These are phyloP conservation scores for Glomus cerebriforme DNA, from an alignment of 192 early-diverging fungal species.

Conservation along the genomic window DNA sequence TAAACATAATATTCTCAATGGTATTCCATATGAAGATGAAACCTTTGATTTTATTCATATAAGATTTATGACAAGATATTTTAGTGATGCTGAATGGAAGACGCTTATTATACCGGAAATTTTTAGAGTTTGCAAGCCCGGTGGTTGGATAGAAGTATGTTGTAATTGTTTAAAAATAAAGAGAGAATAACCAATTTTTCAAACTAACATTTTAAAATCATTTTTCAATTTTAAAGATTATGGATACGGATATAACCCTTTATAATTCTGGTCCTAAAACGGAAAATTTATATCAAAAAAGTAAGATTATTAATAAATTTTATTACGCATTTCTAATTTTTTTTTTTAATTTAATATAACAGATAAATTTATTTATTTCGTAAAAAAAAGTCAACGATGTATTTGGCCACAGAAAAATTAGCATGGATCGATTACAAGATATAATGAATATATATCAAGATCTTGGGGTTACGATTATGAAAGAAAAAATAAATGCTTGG, in stretches of 20 bases:
- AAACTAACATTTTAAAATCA: no score
- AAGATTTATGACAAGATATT: neutral
- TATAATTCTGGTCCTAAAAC: neutral
- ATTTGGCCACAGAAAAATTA: neutral
- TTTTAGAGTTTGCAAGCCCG: neutral
- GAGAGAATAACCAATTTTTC: no score
- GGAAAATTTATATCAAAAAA: neutral
- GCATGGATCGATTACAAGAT: neutral
- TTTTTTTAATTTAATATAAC: neutral
- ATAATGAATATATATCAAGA: neutral
- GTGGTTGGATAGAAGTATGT: neutral
- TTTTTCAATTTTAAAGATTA: no score
- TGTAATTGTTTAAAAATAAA: no score
- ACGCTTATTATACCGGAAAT: neutral
- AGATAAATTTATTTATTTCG: neutral
- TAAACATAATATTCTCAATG: neutral
- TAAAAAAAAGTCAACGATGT: neutral
- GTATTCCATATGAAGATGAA: neutral
- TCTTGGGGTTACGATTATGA: neutral
- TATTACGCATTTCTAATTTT: no score
- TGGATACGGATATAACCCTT: neutral
- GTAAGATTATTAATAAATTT: neutral
- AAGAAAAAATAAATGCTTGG: neutral
- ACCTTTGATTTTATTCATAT: constrained; percentile 11
- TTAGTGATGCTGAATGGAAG: neutral